Evolutionary conservation across 257 asterid genomes (phyloP), one percentile per base, ranked within the genome.

Genomic region (Knoxia roxburghii): DNA sequence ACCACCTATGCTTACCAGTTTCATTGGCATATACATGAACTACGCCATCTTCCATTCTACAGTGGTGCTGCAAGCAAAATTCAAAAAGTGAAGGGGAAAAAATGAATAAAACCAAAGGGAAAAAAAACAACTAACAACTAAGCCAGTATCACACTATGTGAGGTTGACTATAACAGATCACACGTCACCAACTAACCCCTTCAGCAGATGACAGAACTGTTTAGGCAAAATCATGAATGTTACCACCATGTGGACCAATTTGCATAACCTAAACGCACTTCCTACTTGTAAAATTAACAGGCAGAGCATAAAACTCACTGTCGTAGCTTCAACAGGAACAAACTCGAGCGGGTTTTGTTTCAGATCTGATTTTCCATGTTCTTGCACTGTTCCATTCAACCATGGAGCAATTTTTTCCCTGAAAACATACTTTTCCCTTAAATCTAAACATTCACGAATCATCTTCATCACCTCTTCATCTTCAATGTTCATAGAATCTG

Each of bases 41-140:
- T 45, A 91, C 96, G 54, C 97, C 97, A 60, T 88, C 97, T 75
- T 85, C 93, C 97, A 91, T 88, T 79, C 80, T 83, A 80, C 85
- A 88, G 69, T 79, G 68, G 79, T 91, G 97, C 97, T 91, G 89
- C 33, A 55, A 27, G 68, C 67, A 74, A 73, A 59, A 72, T 40
- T 60, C 21, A 63, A 53, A 4, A 57, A 32, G 23, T 21, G 27
- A 23, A 48, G 24, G 17, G 21, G 4, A 43, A 30, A 18, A 32
- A 32, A 13, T 2, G 5, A 46, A 46, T 15, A 46, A 26, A 23
- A 54, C 23, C 60, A 54, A 2, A 54, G 30, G 9, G 7, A 12
- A 55, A 12, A 13, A 23, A 18, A 40, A 64, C 64, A 58, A 69
- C 50, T 50, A 29, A 67, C 61, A 50, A 69, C 61, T 40, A 79